These are phyloP conservation scores for Fusarium sp. DNA, from an alignment of 2,329 filamentous ascomycete species.

Conservation along the genomic window DNA sequence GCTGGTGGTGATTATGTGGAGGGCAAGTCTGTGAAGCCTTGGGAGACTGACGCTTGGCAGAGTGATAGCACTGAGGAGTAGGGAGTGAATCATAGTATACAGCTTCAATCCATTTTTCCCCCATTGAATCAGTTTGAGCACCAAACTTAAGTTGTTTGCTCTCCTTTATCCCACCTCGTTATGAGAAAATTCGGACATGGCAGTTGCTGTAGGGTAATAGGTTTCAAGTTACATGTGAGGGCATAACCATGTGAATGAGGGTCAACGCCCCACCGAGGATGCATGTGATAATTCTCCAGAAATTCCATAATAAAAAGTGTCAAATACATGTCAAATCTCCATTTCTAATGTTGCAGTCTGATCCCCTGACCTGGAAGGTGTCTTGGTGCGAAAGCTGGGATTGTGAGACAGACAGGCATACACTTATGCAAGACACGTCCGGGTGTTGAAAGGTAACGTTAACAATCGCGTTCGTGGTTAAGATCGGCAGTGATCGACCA, in stretches of 20 bases:
- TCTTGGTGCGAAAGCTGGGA: background rate
- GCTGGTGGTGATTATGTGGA: constrained; percentile 32
- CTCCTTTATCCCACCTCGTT: rapidly evolving
- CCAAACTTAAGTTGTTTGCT: too few relatives aligned
- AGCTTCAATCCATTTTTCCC: background rate
- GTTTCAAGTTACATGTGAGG: too few relatives aligned
- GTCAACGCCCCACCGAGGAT: background rate
- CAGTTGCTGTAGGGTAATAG: background rate
- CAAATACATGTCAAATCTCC: background rate
- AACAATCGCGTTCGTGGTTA: too few relatives aligned
- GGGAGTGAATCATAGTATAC: background rate
- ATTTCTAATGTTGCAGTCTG: background rate
- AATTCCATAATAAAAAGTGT: too few relatives aligned
- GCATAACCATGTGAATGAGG: background rate
- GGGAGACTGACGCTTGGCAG: constrained; percentile 1
- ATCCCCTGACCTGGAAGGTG: background rate
- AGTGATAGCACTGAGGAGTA: background rate
- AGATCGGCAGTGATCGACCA: background rate
- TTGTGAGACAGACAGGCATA: background rate
- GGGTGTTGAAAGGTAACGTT: background rate
- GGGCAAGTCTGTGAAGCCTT: constrained; percentile 29
- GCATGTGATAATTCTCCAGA: background rate
- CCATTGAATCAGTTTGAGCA: background rate
- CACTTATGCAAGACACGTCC: background rate
- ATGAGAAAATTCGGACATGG: background rate